Base-by-base conservation (phyloP, 1,284 basidiomycete genomes). In the Heterobasidion parviporum region DNA sequence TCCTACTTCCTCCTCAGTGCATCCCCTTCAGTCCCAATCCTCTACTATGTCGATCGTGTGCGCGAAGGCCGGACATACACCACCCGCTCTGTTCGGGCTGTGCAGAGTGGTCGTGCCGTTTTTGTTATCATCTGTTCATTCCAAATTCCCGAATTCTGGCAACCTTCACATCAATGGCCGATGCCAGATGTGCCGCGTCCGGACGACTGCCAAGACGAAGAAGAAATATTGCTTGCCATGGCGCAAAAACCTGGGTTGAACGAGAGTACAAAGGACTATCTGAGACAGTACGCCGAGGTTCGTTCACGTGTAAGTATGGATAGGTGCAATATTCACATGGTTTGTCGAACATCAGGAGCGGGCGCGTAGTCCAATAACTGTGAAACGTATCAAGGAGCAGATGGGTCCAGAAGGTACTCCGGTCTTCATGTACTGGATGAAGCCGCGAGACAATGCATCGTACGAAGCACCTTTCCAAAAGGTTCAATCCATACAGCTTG, bases 101-200 rank as follows among this genome's bases (percentile, higher is more conserved):
- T 78, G 36, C 94, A 98, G 68, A 80, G 82, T 52, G 91, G 89
- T 43, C 75, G 76, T 50, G 78, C 81, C 47, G 82, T 97, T 60
- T 97, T 96, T 70, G 80, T 89, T 56, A 77, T 96, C 68, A 73
- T 91, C 59, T 93, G 89, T 65, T 95, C 92, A 1, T 97, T 94
- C 74, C 87, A 94, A 59, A 74, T 78, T 43, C 88, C 90, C 1
- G 90, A 94, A 67, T 82, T 82, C 1, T 81, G 80, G 73, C 89
- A 92, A 64, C 85, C 82, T 3, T 68, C 71, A 12, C 74, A 83
- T 62, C 83, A 87, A 58, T 85, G 80, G 77, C 68, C 77, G 4
- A 82, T 87, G 76, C 87, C 67, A 1, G 65, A 69, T 53, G 78
- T 85, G 3, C 79, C 79, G 6, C 67, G 71, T n/a, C 82, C 85